Evolutionary conservation across 2,329 filamentous ascomycete genomes (phyloP), one percentile per base, ranked within the genome.

Genomic region (Aspergillus transmontanensis): DNA sequence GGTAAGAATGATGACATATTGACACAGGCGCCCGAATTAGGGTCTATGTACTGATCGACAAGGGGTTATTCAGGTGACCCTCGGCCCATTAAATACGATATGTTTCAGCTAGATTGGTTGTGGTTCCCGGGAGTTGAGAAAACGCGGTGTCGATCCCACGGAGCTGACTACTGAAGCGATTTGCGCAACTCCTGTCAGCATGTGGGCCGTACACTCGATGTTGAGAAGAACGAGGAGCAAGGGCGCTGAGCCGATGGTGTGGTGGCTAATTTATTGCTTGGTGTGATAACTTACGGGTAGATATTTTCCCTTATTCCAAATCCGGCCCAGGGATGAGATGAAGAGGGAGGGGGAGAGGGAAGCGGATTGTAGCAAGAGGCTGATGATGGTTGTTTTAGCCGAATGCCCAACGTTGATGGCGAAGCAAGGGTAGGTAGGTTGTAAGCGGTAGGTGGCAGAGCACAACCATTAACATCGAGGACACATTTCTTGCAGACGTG

Each of bases 1-100:
- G 87, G 83, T 72, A 84, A 82, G 74, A 89, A 89, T 63, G 83
- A 80, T 68, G 86, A 81, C 85, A 88, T 87, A 71, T 74, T 81
- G 71, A 66, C 74, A 69, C 66, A 65, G 68, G 69, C 64, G 67
- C 65, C 65, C 69, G 71, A 63, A 64, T 64, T 71, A n/a, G 58
- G 68, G 65, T 70, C 70, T 73, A 72, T 67, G 63, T 69, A 70
- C 64, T 65, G 64, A 60, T 58, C 62, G 67, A 63, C 41, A 41
- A 60, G 50, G 62, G 65, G 66, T 56, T 63, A 28, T 66, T 60
- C 64, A 64, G 64, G 62, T 60, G 65, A 59, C 54, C 56, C 39
- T 62, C 62, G 62, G 59, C 59, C 68, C 61, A 53, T 55, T 56
- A 53, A 67, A 59, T 65, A 62, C 59, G 62, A 64, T 62, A 58